Evolutionary conservation across 2,329 filamentous ascomycete species (phyloP).

Genomic region (Colletotrichum sp.): DNA sequence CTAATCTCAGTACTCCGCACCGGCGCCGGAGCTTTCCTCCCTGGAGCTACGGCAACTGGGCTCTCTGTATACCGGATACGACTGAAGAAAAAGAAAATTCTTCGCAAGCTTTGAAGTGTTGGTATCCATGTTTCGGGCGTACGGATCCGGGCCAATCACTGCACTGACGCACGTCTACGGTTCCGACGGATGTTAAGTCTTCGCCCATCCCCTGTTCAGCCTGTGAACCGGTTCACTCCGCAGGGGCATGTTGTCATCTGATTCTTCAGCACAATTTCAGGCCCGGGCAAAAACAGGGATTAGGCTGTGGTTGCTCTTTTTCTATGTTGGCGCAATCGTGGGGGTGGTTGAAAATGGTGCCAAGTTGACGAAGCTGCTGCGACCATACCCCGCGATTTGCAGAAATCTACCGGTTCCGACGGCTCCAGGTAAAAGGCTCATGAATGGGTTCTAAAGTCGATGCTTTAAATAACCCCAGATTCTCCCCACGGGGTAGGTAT

Average conservation of each 20-base stretch:
- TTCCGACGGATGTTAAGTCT: not conserved
- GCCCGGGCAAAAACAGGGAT: not conserved
- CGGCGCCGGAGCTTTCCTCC: not conserved
- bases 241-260: not conserved
- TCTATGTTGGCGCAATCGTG: not conserved
- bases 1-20: not conserved
- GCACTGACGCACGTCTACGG: not conserved
- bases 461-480: not conserved
- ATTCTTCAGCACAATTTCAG: not conserved
- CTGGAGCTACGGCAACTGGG: not conserved
- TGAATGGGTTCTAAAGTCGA: not conserved
- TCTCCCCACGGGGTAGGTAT: not conserved
- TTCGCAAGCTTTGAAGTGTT: not conserved
- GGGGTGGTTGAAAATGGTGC: not conserved
- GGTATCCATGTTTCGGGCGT: not conserved
- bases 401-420: not conserved
- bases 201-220: not conserved
- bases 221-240: not conserved
- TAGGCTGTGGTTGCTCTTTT: accelerated
- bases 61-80: not conserved
- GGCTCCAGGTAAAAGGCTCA: not conserved
- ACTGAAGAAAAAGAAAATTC: not conserved
- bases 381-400: not conserved
- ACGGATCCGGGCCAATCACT: not conserved
- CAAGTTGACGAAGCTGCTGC: not conserved